Conservation (phyloP, 2,329 filamentous ascomycete genomes). For the Fusarium buxicola region DNA sequence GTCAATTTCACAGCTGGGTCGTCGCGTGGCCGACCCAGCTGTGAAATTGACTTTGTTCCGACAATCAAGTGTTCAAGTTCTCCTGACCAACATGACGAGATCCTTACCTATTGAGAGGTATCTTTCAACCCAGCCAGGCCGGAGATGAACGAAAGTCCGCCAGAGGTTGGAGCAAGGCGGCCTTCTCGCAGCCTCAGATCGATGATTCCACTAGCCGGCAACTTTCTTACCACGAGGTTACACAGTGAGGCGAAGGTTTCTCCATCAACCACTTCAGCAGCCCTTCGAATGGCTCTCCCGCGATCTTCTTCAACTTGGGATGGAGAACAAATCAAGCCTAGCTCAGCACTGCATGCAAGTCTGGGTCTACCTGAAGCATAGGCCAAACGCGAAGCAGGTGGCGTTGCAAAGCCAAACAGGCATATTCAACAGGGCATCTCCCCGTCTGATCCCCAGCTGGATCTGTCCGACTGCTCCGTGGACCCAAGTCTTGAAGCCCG, state of each 20-base stretch:
- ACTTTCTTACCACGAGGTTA: not conserved
- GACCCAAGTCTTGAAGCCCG: slow-evolving; percentile 15
- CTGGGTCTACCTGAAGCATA: slow-evolving; percentile 34
- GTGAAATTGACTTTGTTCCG: slow-evolving; percentile 36
- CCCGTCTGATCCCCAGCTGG: slow-evolving; percentile 26
- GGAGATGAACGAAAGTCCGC: slow-evolving; percentile 9
- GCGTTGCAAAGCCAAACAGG: slow-evolving; percentile 15
- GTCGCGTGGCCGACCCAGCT: slow-evolving; percentile 45
- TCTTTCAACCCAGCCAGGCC: slow-evolving; percentile 16
- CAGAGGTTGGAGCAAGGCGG: slow-evolving; percentile 5
- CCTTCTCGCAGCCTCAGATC: slow-evolving; percentile 8
- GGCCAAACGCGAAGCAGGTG: slow-evolving; percentile 30
- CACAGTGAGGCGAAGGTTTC: slow-evolving; percentile 1
- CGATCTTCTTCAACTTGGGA: not conserved
- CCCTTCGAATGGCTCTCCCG: not conserved
- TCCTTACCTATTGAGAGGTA: slow-evolving; percentile 1
- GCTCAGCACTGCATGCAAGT: slow-evolving; percentile 23
- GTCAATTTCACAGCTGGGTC: no score
- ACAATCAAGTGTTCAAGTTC: slow-evolving; percentile 26
- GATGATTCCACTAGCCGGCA: not conserved
- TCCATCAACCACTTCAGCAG: not conserved
- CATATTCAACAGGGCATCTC: slow-evolving; percentile 22
- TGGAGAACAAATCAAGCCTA: slow-evolving; percentile 16
- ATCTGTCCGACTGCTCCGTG: slow-evolving; percentile 28
- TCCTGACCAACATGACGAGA: slow-evolving; percentile 20